Percentiles rank a stretch among this genome's conserved stretches.
Conservation (phyloP, 2,329 filamentous ascomycete genomes). For the Sclerotinia glacialis region DNA sequence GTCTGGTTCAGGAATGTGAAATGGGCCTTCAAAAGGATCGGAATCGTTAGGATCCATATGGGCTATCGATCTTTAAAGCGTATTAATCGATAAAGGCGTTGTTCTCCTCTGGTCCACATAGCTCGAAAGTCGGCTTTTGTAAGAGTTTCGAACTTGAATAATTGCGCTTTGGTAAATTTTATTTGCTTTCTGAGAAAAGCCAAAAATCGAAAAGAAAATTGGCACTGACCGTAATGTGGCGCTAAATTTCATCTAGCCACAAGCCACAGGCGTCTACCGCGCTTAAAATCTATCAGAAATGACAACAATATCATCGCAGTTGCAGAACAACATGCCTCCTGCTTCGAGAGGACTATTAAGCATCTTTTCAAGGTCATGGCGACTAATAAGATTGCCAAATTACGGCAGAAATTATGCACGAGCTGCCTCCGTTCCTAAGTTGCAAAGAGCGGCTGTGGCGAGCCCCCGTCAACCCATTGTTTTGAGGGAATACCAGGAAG, state of each 20-base stretch:
- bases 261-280: slow-evolving; percentile 8
- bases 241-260: not conserved
- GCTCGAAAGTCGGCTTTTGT: slow-evolving; percentile 4
- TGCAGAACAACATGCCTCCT: slow-evolving; percentile 34
- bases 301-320: not conserved
- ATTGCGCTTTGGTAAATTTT: slow-evolving; percentile 9
- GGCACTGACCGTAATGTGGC: not conserved
- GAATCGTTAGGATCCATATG: slow-evolving; percentile 28
- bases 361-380: slow-evolving; percentile 8
- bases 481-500: slow-evolving; percentile 83
- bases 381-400: not conserved
- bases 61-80: slow-evolving; percentile 26
- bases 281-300: not conserved
- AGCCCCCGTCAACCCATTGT: slow-evolving; percentile 44
- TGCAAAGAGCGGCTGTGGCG: slow-evolving; percentile 8
- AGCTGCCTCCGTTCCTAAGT: slow-evolving; percentile 12
- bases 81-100: slow-evolving; percentile 21
- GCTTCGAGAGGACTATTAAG: slow-evolving; percentile 33
- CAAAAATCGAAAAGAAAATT: not conserved
- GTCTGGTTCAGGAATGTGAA: slow-evolving; percentile 27
- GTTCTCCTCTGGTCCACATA: slow-evolving; percentile 26
- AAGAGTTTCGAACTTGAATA: not conserved
- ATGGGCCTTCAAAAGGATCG: slow-evolving; percentile 18
- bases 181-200: not conserved
- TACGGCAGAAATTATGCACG: slow-evolving; percentile 25